Percentiles rank a stretch among this genome's conserved stretches.
Evolutionary conservation across 163 green algal species (phyloP).

Genomic region (Volvox carteri): DNA sequence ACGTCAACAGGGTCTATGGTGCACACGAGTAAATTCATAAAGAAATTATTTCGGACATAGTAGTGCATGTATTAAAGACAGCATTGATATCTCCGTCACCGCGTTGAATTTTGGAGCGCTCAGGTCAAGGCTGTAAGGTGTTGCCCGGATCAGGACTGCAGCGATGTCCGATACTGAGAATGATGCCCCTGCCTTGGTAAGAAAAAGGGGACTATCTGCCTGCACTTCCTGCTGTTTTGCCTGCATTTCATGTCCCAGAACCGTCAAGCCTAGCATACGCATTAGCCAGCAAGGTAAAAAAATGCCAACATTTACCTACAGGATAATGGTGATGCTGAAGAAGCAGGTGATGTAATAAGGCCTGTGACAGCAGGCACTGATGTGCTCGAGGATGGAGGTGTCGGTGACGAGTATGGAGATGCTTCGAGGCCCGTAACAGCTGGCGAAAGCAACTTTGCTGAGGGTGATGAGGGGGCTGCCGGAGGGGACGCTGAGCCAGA

Average conservation of each 20-base stretch:
- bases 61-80: too few species aligned
- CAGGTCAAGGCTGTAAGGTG: not conserved
- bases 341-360: conserved; percentile 9
- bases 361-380: not conserved
- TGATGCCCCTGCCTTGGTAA: conserved; percentile 4
- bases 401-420: not conserved
- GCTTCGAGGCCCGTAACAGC: not conserved
- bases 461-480: not conserved
- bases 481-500: conserved; percentile 13
- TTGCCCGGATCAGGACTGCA: not conserved
- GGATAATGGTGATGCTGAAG: conserved; percentile 1
- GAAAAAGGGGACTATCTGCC: not conserved
- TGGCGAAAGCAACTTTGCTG: not conserved
- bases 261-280: too few species aligned
- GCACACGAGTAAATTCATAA: not conserved
- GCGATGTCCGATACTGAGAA: conserved; percentile 31
- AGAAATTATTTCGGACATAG: not conserved
- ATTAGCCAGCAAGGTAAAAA: not conserved
- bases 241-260: not conserved
- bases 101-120: too few species aligned
- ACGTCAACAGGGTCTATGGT: not conserved
- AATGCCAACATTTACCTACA: not conserved
- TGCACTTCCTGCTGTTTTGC: not conserved
- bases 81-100: too few species aligned
- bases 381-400: not conserved